These are phyloP conservation scores for Ustilago curta DNA, from an alignment of 1,284 basidiomycete species.

Conservation along the genomic window DNA sequence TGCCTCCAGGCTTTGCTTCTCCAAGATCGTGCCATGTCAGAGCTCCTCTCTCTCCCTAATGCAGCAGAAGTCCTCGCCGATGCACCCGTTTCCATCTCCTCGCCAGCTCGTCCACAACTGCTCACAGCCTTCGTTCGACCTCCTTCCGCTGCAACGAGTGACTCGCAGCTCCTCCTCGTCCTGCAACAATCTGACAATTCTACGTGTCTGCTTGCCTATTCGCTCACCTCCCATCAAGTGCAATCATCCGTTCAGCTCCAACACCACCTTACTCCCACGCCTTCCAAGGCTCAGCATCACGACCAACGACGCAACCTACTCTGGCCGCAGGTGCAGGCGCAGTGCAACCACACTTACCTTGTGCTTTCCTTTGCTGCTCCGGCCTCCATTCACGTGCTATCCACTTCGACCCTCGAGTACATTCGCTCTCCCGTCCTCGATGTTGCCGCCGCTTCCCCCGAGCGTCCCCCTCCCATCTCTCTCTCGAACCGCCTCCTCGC, in stretches of 20 bases:
- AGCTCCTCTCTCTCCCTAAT: slow-evolving; percentile 34
- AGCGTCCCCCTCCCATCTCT: slow-evolving; percentile 27
- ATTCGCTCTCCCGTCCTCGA: slow-evolving; percentile 19
- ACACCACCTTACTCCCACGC: slow-evolving; percentile 3
- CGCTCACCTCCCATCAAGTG: slow-evolving; percentile 34
- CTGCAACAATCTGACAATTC: slow-evolving; percentile 12
- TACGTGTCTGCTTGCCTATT: slow-evolving; percentile 30
- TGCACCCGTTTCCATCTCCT: neutral
- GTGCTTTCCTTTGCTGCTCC: slow-evolving; percentile 41
- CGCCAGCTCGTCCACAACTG: slow-evolving; percentile 3
- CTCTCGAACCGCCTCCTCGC: slow-evolving; percentile 43
- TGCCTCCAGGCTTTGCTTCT: slow-evolving; percentile 40
- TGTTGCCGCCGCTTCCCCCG: slow-evolving; percentile 6
- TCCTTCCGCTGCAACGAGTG: slow-evolving; percentile 7
- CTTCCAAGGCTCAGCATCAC: neutral
- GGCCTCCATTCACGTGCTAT: slow-evolving; percentile 38
- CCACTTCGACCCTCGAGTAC: slow-evolving; percentile 31
- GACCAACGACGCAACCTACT: slow-evolving; percentile 1
- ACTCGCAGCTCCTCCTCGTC: slow-evolving; percentile 30
- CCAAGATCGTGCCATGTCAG: slow-evolving; percentile 35
- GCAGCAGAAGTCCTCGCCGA: slow-evolving; percentile 19
- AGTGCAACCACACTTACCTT: slow-evolving; percentile 36
- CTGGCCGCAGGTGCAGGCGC: slow-evolving; percentile 24
- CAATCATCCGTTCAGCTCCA: slow-evolving; percentile 23
- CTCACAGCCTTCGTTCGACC: slow-evolving; percentile 30